Base-by-base conservation (phyloP, 768 basidiomycete genomes). In the Boletus subcaerulescens region DNA sequence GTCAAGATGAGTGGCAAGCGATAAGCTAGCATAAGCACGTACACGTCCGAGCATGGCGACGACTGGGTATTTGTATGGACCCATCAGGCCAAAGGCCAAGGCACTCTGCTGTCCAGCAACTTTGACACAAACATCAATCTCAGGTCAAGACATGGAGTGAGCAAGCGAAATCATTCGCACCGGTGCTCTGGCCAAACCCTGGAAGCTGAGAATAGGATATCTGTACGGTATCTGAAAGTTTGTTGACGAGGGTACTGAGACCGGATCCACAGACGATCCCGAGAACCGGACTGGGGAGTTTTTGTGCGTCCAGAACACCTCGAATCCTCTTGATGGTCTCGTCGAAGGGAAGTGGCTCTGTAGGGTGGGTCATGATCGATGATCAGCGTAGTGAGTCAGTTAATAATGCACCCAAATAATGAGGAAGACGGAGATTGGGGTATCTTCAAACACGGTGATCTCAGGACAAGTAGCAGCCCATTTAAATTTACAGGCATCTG, bases 201-300 rank as follows among this genome's bases (percentile, higher is more conserved):
- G 84, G 81, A 14, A 95, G 76, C 36, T 76, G 69, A 11, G 76
- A 74, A 65, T 95, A 95, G 0, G 83, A 80, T 47, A 95, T 75
- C 48, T 79, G 72, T 0, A 83, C 76, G 3, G 76, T 73, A 50
- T 87, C 78, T 29, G 77, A 77, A 50, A 92, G 71, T 35, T 73
- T 79, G 12, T 80, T 76, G 1, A 81, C 89, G 26, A 96, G 78
- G 1, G 89, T 90, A 63, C 84, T 84, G 48, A 95, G 74, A 4
- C 93, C 93, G 2, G 88, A 90, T 53, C 93, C 93, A 67, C 92
- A 94, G 26, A 95, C 84, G 61, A 95, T 91, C 18, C 87, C 93
- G 17, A 93, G 80, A 33, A 75, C 76, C 11, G 92, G 92, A n/a
- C 53, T 65, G 26, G 71, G 75, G 10, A 87, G 77, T 13, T 63